Conservation (phyloP, 2,329 filamentous ascomycete genomes). For the Neobulgaria alba region DNA sequence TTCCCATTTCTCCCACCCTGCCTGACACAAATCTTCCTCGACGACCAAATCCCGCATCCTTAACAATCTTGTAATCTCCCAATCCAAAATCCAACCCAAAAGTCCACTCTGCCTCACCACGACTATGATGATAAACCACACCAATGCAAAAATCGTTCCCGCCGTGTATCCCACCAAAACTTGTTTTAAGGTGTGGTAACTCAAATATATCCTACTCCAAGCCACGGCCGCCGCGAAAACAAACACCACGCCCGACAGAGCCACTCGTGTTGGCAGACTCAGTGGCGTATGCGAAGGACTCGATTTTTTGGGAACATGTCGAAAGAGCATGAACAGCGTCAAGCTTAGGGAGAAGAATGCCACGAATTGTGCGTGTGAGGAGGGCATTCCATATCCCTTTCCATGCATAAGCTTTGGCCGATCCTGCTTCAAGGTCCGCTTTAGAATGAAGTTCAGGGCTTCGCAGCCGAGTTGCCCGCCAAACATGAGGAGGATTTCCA, state of each 20-base stretch:
- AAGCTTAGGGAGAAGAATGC: constrained; percentile 84
- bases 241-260: constrained; percentile 48
- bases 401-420: constrained; percentile 73
- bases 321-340: constrained; percentile 72
- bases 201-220: constrained; percentile 78
- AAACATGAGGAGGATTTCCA: constrained; percentile 85
- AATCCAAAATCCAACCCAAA: constrained; percentile 64
- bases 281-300: constrained; percentile 43
- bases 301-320: constrained; percentile 54
- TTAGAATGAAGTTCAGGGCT: constrained; percentile 79
- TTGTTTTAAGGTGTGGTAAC: constrained; percentile 84
- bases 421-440: constrained; percentile 87
- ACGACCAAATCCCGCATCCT: constrained; percentile 77
- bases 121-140: constrained; percentile 72
- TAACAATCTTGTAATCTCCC: constrained; percentile 53
- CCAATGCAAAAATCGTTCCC: constrained; percentile 60
- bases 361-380: constrained; percentile 90
- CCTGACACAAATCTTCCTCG: constrained; percentile 80
- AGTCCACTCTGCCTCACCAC: constrained; percentile 57
- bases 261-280: constrained; percentile 48
- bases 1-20: constrained; percentile 92
- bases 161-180: constrained; percentile 72
- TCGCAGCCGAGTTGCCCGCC: constrained; percentile 87
- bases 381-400: constrained; percentile 97
- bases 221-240: constrained; percentile 61